Percentiles rank a stretch among this genome's conserved stretches.
Evolutionary conservation across 805 yeast genomes (phyloP).

Genomic region (Zygosaccharomyces bisporus): DNA sequence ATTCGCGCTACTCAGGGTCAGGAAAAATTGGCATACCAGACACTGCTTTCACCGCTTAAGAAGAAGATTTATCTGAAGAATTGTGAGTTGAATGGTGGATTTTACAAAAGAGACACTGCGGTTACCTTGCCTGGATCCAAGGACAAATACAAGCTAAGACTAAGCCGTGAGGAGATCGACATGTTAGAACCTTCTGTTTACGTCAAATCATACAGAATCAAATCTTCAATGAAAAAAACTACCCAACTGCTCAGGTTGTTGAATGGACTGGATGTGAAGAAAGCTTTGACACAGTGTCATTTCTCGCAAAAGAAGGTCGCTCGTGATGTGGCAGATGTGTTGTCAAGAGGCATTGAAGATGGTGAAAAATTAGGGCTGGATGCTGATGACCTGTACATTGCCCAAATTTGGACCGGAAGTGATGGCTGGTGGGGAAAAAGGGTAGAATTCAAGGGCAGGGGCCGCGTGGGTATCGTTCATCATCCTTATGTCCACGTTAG

Average conservation of each 20-base stretch:
- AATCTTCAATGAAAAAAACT: slow-evolving; percentile 86
- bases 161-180: slow-evolving; percentile 64
- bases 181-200: slow-evolving; percentile 86
- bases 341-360: slow-evolving; percentile 68
- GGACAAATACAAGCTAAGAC: slow-evolving; percentile 49
- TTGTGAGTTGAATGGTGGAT: slow-evolving; percentile 58
- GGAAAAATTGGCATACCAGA: slow-evolving; percentile 52
- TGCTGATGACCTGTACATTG: slow-evolving; percentile 61
- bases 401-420: slow-evolving; percentile 86
- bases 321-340: slow-evolving; percentile 69
- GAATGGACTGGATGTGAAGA: slow-evolving; percentile 62
- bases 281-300: slow-evolving; percentile 89
- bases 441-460: slow-evolving; percentile 83
- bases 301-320: slow-evolving; percentile 78
- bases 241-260: slow-evolving; percentile 74
- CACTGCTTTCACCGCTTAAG: slow-evolving; percentile 66
- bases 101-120: slow-evolving; percentile 59
- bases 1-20: slow-evolving; percentile 42
- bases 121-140: slow-evolving; percentile 43
- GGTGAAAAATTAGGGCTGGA: slow-evolving; percentile 58
- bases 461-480: slow-evolving; percentile 73
- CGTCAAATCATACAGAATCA: slow-evolving; percentile 73
- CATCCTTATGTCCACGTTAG: slow-evolving; percentile 79
- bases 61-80: slow-evolving; percentile 57
- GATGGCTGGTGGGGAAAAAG: slow-evolving; percentile 74